phyloP scores from a whole-genome alignment of 257 asterid genomes.

The Apocynum venetum region DNA sequence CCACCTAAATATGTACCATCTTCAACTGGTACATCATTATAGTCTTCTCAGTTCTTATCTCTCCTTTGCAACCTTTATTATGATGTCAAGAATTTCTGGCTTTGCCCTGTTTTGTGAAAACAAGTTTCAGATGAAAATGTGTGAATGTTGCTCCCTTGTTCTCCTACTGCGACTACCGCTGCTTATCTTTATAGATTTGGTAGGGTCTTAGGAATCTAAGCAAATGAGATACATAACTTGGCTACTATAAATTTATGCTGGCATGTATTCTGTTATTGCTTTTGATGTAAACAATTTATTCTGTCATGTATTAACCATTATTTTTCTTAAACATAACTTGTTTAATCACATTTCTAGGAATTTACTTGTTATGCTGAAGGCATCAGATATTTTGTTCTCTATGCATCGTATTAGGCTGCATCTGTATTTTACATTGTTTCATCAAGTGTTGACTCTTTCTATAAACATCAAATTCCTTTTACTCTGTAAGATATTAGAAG shows the following conservation, averaged over 20 bases:
- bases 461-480: not conserved
- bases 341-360: not conserved
- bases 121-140: not conserved
- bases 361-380: not conserved
- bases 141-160: not conserved
- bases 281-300: not conserved
- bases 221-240: not conserved
- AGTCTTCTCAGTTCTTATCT: not conserved
- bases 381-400: not conserved
- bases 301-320: not conserved
- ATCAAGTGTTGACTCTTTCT: not conserved
- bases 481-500: not conserved
- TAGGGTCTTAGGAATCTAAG: not conserved
- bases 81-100: not conserved
- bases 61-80: not conserved
- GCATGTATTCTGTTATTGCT: not conserved
- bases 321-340: not conserved
- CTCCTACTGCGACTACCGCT: not conserved
- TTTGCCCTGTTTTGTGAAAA: not conserved
- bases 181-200: not conserved
- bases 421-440: not conserved
- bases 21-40: not conserved
- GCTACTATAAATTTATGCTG: not conserved
- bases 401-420: not conserved
- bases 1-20: not conserved